Evolutionary conservation across 2,329 filamentous ascomycete genomes (phyloP).

Genomic region (Diplodia seriata): DNA sequence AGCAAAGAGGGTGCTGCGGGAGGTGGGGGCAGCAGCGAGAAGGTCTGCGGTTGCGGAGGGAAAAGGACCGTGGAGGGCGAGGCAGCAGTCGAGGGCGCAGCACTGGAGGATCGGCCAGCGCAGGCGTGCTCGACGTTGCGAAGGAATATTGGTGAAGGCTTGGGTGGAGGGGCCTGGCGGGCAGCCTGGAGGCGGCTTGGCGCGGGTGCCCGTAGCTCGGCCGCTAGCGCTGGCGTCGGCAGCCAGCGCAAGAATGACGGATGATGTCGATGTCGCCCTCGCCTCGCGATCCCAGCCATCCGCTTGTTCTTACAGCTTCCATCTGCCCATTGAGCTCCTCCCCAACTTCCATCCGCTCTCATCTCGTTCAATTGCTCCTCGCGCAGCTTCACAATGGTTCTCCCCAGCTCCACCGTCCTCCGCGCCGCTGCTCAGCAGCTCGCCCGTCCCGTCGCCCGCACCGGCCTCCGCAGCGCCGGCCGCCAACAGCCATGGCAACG

Average conservation of each 20-base stretch:
- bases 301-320: constrained; percentile 3
- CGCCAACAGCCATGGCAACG: constrained; percentile 49
- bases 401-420: constrained; percentile 46
- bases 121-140: constrained; percentile 17
- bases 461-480: constrained; percentile 43
- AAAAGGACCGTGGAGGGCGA: constrained; percentile 33
- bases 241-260: no score
- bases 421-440: constrained; percentile 48
- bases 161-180: constrained; percentile 20
- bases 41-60: neutral
- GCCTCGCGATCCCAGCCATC: constrained; percentile 25
- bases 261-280: neutral
- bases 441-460: constrained; percentile 42
- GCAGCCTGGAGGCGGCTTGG: constrained; percentile 15
- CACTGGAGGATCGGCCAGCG: constrained; percentile 5
- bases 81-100: constrained; percentile 24
- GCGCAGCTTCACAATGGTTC: constrained; percentile 50
- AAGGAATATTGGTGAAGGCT: neutral
- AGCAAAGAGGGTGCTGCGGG: constrained; percentile 19
- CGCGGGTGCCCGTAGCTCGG: constrained; percentile 19
- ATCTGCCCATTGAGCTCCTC: constrained; percentile 17
- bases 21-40: constrained; percentile 8
- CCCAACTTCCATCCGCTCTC: constrained; percentile 37
- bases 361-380: constrained; percentile 44
- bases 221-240: neutral